Evolutionary conservation across 371 early-diverging fungal species (phyloP).

Genomic region (Gilbertella persicaria): DNA sequence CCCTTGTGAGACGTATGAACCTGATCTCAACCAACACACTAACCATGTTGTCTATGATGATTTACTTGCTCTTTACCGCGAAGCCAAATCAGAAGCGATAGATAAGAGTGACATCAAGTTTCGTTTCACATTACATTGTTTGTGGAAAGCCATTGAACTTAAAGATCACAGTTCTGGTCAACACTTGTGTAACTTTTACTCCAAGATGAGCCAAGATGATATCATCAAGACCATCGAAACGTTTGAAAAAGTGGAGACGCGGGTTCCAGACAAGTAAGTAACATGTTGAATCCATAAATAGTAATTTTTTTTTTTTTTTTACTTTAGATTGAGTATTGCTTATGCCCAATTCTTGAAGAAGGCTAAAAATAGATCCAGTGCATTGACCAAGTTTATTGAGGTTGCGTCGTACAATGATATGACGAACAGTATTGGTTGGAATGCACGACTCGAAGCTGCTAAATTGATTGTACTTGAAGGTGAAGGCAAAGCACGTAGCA

Average conservation of each 20-base stretch:
- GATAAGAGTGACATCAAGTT: slow-evolving; percentile 4
- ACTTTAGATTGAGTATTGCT: slow-evolving; percentile 20
- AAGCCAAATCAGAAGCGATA: slow-evolving; percentile 3
- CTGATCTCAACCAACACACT: not conserved
- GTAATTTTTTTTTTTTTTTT: not conserved
- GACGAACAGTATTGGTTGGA: slow-evolving; percentile 11
- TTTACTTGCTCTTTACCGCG: not conserved
- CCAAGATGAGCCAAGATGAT: slow-evolving; percentile 14
- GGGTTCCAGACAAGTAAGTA: slow-evolving; percentile 19
- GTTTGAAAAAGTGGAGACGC: slow-evolving; percentile 11
- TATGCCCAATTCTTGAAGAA: slow-evolving; percentile 16
- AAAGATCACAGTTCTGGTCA: slow-evolving; percentile 20
- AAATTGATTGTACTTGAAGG: slow-evolving; percentile 13
- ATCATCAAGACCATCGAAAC: slow-evolving; percentile 5
- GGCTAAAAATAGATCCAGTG: slow-evolving; percentile 2
- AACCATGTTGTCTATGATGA: not conserved
- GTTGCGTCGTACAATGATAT: slow-evolving; percentile 6
- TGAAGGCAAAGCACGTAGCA: slow-evolving; percentile 18
- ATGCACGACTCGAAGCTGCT: slow-evolving; percentile 16
- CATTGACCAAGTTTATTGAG: slow-evolving; percentile 18
- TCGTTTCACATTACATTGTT: slow-evolving; percentile 15
- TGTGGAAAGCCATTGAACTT: slow-evolving; percentile 21
- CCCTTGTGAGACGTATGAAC: slow-evolving; percentile 1
- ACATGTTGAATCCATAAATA: not conserved
- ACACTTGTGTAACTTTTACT: slow-evolving; percentile 6